Conservation (phyloP, 768 basidiomycete genomes). For the Kwoniella newhampshirensis region DNA sequence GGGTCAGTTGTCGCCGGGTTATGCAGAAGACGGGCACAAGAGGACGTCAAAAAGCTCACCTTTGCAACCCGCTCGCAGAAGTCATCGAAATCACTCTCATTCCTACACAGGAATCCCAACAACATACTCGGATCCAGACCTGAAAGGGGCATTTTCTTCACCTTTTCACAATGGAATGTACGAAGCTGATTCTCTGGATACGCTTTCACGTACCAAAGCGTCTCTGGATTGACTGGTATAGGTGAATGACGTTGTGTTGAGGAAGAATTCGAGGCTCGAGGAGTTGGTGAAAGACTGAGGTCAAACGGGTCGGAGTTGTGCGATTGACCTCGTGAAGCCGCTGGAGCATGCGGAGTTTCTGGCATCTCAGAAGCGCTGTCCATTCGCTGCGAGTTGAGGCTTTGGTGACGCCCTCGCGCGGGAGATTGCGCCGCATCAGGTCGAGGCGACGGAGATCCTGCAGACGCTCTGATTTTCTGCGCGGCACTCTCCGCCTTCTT, state of each 20-base stretch:
- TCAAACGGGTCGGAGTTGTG: constrained; percentile 10
- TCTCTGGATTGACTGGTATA: constrained; percentile 45
- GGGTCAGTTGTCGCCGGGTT: too few species aligned
- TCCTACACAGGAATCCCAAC: constrained; percentile 81
- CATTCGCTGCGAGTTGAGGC: not conserved
- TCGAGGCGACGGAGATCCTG: constrained; percentile 1
- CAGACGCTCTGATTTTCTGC: constrained; percentile 1
- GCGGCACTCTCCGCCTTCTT: constrained; percentile 1
- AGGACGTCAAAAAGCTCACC: too few species aligned
- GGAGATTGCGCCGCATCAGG: not conserved
- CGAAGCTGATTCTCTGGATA: constrained; percentile 72
- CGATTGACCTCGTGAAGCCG: not conserved
- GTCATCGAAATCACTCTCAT: constrained; percentile 83
- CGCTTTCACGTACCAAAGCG: constrained; percentile 63
- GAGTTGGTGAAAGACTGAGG: constrained; percentile 40
- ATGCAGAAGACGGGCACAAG: constrained; percentile 6
- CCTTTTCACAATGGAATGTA: constrained; percentile 95
- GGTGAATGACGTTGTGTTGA: constrained; percentile 47
- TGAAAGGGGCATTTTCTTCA: constrained; percentile 88
- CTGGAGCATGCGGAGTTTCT: not conserved
- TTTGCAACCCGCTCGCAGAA: constrained; percentile 69
- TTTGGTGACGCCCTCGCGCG: too few species aligned
- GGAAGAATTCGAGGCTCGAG: not conserved
- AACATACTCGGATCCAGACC: constrained; percentile 97
- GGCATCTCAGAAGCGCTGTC: not conserved